These are phyloP conservation scores for Phlyctochytrium arcticum DNA, from an alignment of 192 early-diverging fungal species.

Conservation along the genomic window DNA sequence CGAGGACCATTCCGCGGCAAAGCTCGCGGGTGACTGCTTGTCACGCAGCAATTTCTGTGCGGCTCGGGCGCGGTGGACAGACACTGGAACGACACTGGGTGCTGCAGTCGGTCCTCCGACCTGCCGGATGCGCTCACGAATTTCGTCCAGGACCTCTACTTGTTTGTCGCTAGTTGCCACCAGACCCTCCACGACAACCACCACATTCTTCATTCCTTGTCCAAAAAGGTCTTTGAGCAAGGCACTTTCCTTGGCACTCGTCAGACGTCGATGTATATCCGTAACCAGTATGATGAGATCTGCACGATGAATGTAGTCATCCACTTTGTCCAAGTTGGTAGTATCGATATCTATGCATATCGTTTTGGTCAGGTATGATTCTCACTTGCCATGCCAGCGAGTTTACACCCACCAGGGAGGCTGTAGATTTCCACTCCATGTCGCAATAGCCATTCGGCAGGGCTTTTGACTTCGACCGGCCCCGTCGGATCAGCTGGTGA, in stretches of 20 bases:
- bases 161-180: background rate
- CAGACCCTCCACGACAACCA: constrained; percentile 27
- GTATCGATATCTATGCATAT: background rate
- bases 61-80: background rate
- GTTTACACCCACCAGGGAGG: background rate
- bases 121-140: background rate
- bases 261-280: constrained; percentile 8
- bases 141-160: background rate
- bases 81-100: background rate
- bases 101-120: background rate
- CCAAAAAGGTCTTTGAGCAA: constrained; percentile 23
- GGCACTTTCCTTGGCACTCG: constrained; percentile 4
- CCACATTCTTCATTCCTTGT: constrained; percentile 16
- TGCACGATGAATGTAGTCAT: constrained; percentile 19
- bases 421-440: constrained; percentile 4
- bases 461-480: background rate
- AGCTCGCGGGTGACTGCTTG: constrained; percentile 1
- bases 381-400: background rate
- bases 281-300: constrained; percentile 39
- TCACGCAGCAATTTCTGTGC: background rate
- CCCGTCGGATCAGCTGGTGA: too few relatives aligned
- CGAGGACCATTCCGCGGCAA: background rate
- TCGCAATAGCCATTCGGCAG: constrained; percentile 2
- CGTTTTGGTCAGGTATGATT: background rate
- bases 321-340: background rate